Evolutionary conservation across 2,329 filamentous ascomycete genomes (phyloP), one percentile per base, ranked within the genome.

Genomic region (Monilinia laxa): DNA sequence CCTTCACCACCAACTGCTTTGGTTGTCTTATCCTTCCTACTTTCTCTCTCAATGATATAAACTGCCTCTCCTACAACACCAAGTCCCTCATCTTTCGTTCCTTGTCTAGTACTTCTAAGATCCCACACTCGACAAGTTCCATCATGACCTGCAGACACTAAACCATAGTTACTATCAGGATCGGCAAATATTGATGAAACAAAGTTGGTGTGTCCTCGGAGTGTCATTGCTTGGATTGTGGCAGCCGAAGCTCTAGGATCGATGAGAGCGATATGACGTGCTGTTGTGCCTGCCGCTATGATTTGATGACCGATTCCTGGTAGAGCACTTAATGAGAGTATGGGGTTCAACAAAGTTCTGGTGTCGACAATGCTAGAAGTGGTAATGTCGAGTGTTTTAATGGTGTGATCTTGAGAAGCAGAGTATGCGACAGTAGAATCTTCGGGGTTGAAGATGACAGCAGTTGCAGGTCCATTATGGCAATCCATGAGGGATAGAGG

Each of bases 61-160:
- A 96, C 80, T 81, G 88, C 78, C 84, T 94, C 82, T 85, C 91
- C 78, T 79, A 93, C 80, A 75, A 86, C 67, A 75, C 82, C 78
- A 77, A 82, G 81, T 74, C 87, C 81, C 77, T 88, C 85, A 76
- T 88, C 80, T 73, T 86, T 81, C 3, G 82, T 83, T 11, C 82
- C 84, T 23, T 80, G 83, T 76, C 87, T 82, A 64, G 85, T 86
- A 73, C 87, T 89, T 65, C 95, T 84, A 71, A 98, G 84, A 81
- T 99, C 95, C 95, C 95, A 99, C 59, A 99, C 88, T 62, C 93
- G 86, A 75, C 92, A 95, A 1, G 92, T 97, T 45, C 94, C 93
- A 78, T 99, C 95, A 78, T 96, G 91, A 56, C 90, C 91, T n/a
- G 87, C 94, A 42, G 90, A 95, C 0, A 94, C 91, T 11, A 99